These are phyloP conservation scores for Sphagnum contortum DNA, from an alignment of 225 moss, liverwort and hornwort species.

Conservation along the genomic window DNA sequence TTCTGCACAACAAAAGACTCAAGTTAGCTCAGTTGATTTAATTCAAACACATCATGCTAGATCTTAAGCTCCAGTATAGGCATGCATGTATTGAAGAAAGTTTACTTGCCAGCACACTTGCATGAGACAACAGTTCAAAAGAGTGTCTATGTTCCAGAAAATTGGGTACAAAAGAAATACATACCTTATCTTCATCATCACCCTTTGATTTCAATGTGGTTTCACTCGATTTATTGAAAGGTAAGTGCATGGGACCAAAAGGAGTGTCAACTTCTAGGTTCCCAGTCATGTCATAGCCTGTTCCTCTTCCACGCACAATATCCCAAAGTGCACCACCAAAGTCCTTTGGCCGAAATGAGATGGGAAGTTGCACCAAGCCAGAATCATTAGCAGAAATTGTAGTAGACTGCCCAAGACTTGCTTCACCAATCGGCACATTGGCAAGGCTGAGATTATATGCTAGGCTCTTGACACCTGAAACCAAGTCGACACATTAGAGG, in stretches of 20 bases:
- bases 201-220: conserved; percentile 37
- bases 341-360: conserved; percentile 81
- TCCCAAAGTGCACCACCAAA: conserved; percentile 84
- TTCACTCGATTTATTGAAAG: conserved; percentile 68
- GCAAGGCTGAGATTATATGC: conserved; percentile 45
- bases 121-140: too few relatives aligned
- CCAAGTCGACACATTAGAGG: too few relatives aligned
- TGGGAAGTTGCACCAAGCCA: conserved; percentile 39
- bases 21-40: too few relatives aligned
- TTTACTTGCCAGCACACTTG: too few relatives aligned
- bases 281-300: conserved; percentile 70
- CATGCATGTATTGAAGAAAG: too few relatives aligned
- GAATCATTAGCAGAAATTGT: conserved; percentile 42
- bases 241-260: conserved; percentile 71
- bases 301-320: conserved; percentile 63
- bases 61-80: too few relatives aligned
- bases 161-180: too few relatives aligned
- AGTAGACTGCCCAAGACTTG: conserved; percentile 24
- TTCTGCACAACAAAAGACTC: too few relatives aligned
- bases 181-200: conserved; percentile 41
- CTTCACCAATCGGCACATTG: conserved; percentile 51
- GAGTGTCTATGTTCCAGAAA: too few relatives aligned
- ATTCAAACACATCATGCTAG: too few relatives aligned
- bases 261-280: conserved; percentile 71
- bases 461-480: conserved; percentile 50